A percentile compares a stretch with the other conserved stretches of the same genome.
These are phyloP conservation scores for Botrytis deweyae DNA, from an alignment of 2,329 filamentous ascomycete species.

Conservation along the genomic window DNA sequence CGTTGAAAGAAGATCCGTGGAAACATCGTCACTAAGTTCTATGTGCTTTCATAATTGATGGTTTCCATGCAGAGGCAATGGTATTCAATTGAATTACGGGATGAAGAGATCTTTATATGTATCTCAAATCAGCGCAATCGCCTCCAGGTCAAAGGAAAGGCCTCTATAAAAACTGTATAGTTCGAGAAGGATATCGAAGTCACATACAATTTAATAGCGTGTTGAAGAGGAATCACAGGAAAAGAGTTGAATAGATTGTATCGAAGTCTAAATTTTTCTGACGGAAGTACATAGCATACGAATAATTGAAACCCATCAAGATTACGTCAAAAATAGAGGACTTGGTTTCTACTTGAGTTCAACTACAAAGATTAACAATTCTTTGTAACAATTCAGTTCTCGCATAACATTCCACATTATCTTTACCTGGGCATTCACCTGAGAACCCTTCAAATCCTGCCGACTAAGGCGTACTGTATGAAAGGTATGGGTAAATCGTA, in stretches of 20 bases:
- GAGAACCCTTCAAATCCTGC: neutral
- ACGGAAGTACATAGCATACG: neutral
- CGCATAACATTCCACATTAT: no score
- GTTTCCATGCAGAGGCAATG: neutral
- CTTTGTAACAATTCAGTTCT: neutral
- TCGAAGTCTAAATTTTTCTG: neutral
- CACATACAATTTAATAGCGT: neutral
- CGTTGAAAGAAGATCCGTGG: neutral
- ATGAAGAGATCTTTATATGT: neutral
- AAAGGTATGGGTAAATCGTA: slow-evolving; percentile 8
- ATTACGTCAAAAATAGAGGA: neutral
- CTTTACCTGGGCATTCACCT: neutral
- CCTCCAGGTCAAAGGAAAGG: neutral
- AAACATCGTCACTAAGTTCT: no score
- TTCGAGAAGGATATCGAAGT: neutral
- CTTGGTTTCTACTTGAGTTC: neutral
- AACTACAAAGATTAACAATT: neutral
- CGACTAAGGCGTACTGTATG: neutral
- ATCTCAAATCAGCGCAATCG: neutral
- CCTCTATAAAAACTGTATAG: neutral
- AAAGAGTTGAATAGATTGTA: neutral
- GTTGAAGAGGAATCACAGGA: neutral
- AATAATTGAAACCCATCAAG: neutral
- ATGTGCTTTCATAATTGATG: neutral
- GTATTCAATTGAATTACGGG: no score